Base-by-base conservation (phyloP, 1,284 basidiomycete genomes). In the Ustilago cynodontis region DNA sequence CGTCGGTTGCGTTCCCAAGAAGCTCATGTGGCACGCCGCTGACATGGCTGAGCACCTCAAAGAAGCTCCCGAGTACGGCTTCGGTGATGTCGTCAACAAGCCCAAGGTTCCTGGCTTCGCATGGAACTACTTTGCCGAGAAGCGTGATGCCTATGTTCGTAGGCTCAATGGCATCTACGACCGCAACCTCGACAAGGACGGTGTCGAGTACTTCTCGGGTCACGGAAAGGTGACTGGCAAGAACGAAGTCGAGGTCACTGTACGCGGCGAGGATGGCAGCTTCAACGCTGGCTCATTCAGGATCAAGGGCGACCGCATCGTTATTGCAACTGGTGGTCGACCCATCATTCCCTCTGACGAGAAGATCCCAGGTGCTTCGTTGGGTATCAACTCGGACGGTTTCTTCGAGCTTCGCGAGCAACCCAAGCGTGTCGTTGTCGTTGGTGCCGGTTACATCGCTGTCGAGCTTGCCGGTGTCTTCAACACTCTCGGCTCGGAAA, bases 11-110 rank as follows among this genome's bases (percentile, higher is more conserved):
- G 84, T 86, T 24, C 84, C 84, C 39, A 80, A 86, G 71, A 87
- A 98, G 93, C 91, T 99, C 72, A 99, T 99, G 97, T 99, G 97
- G 97, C 93, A 99, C 85, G 95, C 96, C 35, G 94, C 97, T 59
- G 96, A 98, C 87, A 74, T 82, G 53, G 77, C 92, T 45, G 95
- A 96, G 82, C 93, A 92, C 82, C 88, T 97, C 52, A 89, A 90
- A 54, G 91, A 93, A 70, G 88, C 89, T 68, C 90, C 91, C 24
- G 87, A 90, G 35, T 99, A 97, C 88, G 92, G 94, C 66, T 94
- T 96, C 59, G 79, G 80, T 29, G 76, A 81, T 35, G 78, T 72
- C 14, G 83, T 82, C 41, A 87, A 78, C 65, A 74, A 77, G 56
- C 70, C 78, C 22, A 57, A 68, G 33, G 64, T 78, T 26, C 89